A percentile compares a stretch with the other conserved stretches of the same genome.
Evolutionary conservation across 345 rosid genomes (phyloP).

Genomic region (Corchorus olitorius): DNA sequence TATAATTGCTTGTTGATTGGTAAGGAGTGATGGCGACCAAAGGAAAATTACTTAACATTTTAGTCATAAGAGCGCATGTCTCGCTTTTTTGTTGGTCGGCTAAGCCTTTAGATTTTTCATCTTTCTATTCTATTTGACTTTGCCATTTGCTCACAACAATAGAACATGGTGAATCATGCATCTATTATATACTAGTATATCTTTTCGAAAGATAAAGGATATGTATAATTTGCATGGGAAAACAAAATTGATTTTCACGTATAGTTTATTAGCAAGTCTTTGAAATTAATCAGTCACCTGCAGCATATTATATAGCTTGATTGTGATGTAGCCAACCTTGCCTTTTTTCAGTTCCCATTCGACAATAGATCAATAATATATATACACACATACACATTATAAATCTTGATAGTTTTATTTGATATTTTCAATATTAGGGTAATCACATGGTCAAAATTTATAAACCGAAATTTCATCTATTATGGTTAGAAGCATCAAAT

Average conservation of each 20-base stretch:
- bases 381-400: no score
- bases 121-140: neutral
- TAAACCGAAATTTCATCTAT: no score
- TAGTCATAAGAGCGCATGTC: neutral
- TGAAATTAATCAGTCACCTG: no score
- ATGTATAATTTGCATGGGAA: neutral
- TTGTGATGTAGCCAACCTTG: neutral
- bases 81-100: conserved; percentile 5
- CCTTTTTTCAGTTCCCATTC: neutral
- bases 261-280: neutral
- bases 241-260: neutral
- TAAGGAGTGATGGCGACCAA: neutral
- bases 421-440: no score
- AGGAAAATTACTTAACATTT: neutral
- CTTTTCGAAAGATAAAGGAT: neutral
- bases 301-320: neutral
- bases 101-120: neutral
- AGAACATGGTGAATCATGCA: neutral
- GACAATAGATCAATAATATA: neutral
- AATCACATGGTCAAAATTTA: no score
- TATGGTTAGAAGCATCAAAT: no score
- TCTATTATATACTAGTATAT: neutral
- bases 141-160: neutral
- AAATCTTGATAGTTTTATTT: no score
- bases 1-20: neutral